Conservation (phyloP, 179 eudicot species). For the Gypsophila paniculata region DNA sequence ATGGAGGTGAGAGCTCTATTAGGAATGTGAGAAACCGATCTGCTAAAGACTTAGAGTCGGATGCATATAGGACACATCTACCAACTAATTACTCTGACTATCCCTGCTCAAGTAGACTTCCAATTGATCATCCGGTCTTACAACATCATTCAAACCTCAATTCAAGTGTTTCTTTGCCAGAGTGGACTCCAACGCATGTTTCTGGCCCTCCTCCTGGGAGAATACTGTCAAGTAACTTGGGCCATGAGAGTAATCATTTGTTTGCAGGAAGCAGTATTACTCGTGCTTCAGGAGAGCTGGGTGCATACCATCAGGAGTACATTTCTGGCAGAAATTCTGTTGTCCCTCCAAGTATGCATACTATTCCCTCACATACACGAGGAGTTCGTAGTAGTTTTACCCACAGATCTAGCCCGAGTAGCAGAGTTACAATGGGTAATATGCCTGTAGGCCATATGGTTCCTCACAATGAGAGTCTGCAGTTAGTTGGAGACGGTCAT, state of each 20-base stretch:
- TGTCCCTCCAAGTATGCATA: slow-evolving; percentile 46
- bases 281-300: slow-evolving; percentile 46
- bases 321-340: slow-evolving; percentile 37
- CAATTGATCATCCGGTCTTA: slow-evolving; percentile 39
- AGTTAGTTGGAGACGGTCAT: slow-evolving; percentile 43
- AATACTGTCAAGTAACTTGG: slow-evolving; percentile 32
- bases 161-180: slow-evolving; percentile 42
- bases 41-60: slow-evolving; percentile 50
- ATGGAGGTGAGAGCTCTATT: slow-evolving; percentile 48
- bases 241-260: slow-evolving; percentile 44
- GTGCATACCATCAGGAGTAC: slow-evolving; percentile 48
- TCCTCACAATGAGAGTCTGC: slow-evolving; percentile 51
- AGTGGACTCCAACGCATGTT: slow-evolving; percentile 46
- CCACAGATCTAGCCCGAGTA: slow-evolving; percentile 49
- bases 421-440: slow-evolving; percentile 52
- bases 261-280: slow-evolving; percentile 40
- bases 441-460: slow-evolving; percentile 42
- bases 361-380: slow-evolving; percentile 45
- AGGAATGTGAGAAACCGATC: slow-evolving; percentile 83
- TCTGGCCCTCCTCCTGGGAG: slow-evolving; percentile 50
- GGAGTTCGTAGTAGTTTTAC: slow-evolving; percentile 61
- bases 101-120: slow-evolving; percentile 36
- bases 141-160: slow-evolving; percentile 42
- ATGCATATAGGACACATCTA: slow-evolving; percentile 40
- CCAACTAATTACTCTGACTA: slow-evolving; percentile 41